Base-by-base conservation (phyloP, 176 grass and related monocot species). In the Cymbopogon citratus region DNA sequence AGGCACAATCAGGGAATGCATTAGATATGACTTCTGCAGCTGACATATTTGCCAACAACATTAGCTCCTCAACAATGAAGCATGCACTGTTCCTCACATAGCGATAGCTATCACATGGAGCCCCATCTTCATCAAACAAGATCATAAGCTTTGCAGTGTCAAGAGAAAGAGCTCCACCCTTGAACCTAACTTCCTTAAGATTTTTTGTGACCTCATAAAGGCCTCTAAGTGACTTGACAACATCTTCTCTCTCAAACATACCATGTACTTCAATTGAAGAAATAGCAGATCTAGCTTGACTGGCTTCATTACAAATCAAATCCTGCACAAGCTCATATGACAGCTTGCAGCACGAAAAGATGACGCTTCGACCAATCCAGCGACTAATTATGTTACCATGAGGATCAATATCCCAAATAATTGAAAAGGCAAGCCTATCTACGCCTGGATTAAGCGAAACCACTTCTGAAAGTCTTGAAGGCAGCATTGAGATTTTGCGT, bases 21-120 rank as follows among this genome's bases (percentile, higher is more conserved):
- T 80, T 88, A 6, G 96, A 94, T 92, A 98, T 95, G 69, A 98
- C 89, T 85, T 95, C 96, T 43, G 96, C 96, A 95, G 75, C 90
- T 66, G 96, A 89, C 87, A 75, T 93, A 85, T 98, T 98, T 15
- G 92, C 96, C 83, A 98, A 85, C 69, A 98, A 66, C 96, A 98
- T 98, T 39, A 98, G 86, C 82, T 98, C 96, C 78, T 98, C 96
- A 77, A 95, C 83, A 80, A 95, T 84, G 62, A 82, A 98, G 79
- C 90, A 93, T 57, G 92, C 84, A 78, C 93, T 83, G 40, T 88
- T 93, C 71, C 87, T 90, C 60, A 82, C 72, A 85, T 84, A 54
- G 51, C 75, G 85, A 88, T 71, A 91, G 68, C 90, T 93, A 73
- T 98, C 92, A 75, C 77, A 90, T 74, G 90, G 92, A 80, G 76